phyloP scores from a whole-genome alignment of 2,329 filamentous ascomycete species.

The Aureobasidium uvarum region DNA sequence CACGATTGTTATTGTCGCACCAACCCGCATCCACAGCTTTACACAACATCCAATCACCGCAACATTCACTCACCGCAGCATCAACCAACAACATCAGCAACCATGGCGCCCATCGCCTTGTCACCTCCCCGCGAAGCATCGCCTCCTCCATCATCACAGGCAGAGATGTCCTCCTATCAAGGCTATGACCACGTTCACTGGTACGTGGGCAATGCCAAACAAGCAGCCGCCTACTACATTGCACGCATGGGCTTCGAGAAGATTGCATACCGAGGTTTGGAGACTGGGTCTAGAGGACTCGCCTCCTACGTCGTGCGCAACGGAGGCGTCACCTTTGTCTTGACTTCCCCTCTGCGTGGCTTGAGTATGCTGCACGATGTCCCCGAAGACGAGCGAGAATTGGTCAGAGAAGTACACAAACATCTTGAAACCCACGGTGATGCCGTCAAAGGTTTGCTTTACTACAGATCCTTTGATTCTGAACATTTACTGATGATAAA shows the following conservation, averaged over 20 bases:
- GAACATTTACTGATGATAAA: background rate
- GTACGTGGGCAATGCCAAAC: conserved; percentile 97
- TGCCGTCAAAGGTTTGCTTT: conserved; percentile 65
- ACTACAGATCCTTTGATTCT: background rate
- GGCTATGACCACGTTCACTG: conserved; percentile 93
- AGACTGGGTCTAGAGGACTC: conserved; percentile 77
- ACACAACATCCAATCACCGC: conserved; percentile 22
- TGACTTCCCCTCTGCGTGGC: conserved; percentile 74
- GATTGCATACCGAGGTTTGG: conserved; percentile 81
- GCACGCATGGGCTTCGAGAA: conserved; percentile 81
- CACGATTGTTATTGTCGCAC: background rate
- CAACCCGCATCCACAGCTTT: background rate
- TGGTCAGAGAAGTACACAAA: conserved; percentile 72
- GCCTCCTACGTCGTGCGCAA: conserved; percentile 84
- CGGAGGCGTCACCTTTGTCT: conserved; percentile 73
- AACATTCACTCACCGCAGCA: conserved; percentile 38
- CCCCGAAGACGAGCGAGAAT: conserved; percentile 57
- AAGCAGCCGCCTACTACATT: conserved; percentile 85
- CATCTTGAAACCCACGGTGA: conserved; percentile 89
- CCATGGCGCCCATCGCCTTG: conserved; percentile 44
- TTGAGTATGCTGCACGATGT: conserved; percentile 32
- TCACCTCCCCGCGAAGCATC: conserved; percentile 26
- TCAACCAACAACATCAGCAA: conserved; percentile 8
- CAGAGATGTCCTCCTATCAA: conserved; percentile 53
- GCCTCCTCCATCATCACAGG: conserved; percentile 10